Base-by-base conservation (phyloP, 176 grass and related monocot genomes). In the Olyra latifolia region DNA sequence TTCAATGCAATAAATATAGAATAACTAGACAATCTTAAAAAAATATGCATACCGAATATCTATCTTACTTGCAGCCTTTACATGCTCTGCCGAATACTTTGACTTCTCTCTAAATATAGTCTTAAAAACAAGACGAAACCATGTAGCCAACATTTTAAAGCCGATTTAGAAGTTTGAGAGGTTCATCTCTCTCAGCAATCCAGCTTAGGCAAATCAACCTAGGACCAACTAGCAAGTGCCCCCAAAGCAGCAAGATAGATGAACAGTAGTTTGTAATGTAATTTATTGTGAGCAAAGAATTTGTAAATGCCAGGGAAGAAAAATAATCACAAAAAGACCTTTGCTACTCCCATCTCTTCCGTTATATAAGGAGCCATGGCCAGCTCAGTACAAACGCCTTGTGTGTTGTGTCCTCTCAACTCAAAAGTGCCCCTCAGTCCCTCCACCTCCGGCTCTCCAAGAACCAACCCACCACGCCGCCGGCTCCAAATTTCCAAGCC, bases 331-430 rank as follows among this genome's bases (percentile, higher is more conserved):
- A 7, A 17, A 53, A 85, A 62, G 25, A 70, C 42, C 62, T 59
- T 10, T 53, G 62, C 53, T 75, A 28, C 68, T 43, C 13, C 52
- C 17, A 0, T 42, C 14, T 16, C 62, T 25, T n/a, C 70, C 56
- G 16, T 66, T 85, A 73, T 89, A 85, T 77, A 85, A 72, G 40
- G 44, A 72, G 65, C 82, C 82, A 85, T 71, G 69, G 82, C 78
- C 82, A 50, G 22, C 58, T 66, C 48, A 64, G 63, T 71, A 77
- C 77, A 77, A 77, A 58, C 82, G 40, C 72, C 62, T 40, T 39
- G 38, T 44, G 43, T 62, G 53, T 40, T 39, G 38, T 44, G 43
- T 62, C 44, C 30, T 43, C 75, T 60, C 80, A 49, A 3, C 39
- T 57, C 42, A 41, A 56, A 24, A 15, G 20, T 19, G 23, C 7